These are phyloP conservation scores for Lathyrus oleraceus DNA, from an alignment of 306 rosid genomes.

Conservation along the genomic window DNA sequence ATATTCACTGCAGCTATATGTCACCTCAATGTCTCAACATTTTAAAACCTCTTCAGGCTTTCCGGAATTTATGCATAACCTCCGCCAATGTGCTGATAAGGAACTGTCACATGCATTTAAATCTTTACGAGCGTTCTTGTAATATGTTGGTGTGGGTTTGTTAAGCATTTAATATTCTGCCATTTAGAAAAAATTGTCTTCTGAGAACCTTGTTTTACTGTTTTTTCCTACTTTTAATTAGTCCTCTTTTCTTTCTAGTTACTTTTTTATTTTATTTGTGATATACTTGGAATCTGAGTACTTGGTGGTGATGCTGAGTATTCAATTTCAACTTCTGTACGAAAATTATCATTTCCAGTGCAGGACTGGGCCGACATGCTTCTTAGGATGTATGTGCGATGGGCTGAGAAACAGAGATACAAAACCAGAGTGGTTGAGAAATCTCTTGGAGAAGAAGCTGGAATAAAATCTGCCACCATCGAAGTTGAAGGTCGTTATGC, in stretches of 20 bases:
- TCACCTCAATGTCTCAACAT: neutral
- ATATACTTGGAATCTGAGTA: constrained; percentile 34
- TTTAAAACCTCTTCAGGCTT: constrained; percentile 10
- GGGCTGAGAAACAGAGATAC: constrained; percentile 94
- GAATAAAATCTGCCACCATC: constrained; percentile 89
- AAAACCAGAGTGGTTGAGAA: constrained; percentile 88
- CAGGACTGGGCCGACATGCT: constrained; percentile 99
- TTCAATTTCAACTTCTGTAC: constrained; percentile 39
- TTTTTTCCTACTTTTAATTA: neutral
- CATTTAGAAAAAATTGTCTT: constrained; percentile 7
- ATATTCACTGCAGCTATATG: constrained; percentile 18
- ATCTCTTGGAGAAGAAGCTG: constrained; percentile 95
- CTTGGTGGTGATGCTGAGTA: constrained; percentile 39
- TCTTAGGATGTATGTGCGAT: constrained; percentile 92
- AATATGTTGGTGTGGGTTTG: constrained; percentile 10
- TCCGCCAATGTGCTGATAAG: neutral
- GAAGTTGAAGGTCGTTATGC: constrained; percentile 98
- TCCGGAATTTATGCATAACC: constrained; percentile 22
- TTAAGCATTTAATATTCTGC: constrained; percentile 23
- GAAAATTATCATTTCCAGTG: constrained; percentile 63
- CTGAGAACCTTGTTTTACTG: constrained; percentile 12
- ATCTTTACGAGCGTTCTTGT: neutral
- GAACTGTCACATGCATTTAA: constrained; percentile 21
- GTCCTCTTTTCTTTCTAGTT: neutral
- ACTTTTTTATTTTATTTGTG: neutral